Evolutionary conservation across 2,329 filamentous ascomycete species (phyloP), one percentile per base, ranked within the genome.

Genomic region (Fusarium sp.): DNA sequence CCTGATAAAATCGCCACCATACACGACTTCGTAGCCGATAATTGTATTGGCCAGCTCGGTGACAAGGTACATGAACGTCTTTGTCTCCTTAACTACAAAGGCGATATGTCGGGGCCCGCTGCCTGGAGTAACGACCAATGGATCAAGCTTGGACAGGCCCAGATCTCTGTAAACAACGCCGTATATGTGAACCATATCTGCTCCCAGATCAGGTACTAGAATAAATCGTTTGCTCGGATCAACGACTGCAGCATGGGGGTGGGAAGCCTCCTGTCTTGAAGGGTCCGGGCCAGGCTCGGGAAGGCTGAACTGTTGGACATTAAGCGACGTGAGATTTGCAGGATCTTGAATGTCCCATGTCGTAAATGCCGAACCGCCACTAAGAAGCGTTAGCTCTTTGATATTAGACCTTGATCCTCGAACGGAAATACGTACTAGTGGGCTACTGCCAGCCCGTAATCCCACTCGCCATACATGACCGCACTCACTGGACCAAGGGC

Each of bases 181-280:
- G 79, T 89, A 93, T 64, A 84, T 81, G 71, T 88, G 90, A 54
- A 93, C 80, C 12, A 89, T 76, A 75, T 94, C 92, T 64, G 88
- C 85, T 45, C 92, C 90, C 10, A 95, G 85, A 75, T 94, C 92
- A 3, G 91, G 91, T 14, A 90, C 86, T 14, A 93, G 77, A 35
- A 93, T 76, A 80, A 88, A 94, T n/a, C 84, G 77, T 11, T 87
- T 88, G 5, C 89, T 91, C 12, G 91, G 92, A 78, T 94, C 92
- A 39, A 91, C 79, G 58, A 92, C 79, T n/a, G 88, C 87, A 78
- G 92, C 83, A 80, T 93, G 91, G 24, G 91, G 90, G 78, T 92
- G 90, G 6, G 91, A 84, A 12, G 85, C 83, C 47, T 88, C 84
- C 80, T 93, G 90, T 58, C 88, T 87, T 10, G 81, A 78, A 5